phyloP scores from a whole-genome alignment of 345 rosid species.

The Citrus mangshanensis region DNA sequence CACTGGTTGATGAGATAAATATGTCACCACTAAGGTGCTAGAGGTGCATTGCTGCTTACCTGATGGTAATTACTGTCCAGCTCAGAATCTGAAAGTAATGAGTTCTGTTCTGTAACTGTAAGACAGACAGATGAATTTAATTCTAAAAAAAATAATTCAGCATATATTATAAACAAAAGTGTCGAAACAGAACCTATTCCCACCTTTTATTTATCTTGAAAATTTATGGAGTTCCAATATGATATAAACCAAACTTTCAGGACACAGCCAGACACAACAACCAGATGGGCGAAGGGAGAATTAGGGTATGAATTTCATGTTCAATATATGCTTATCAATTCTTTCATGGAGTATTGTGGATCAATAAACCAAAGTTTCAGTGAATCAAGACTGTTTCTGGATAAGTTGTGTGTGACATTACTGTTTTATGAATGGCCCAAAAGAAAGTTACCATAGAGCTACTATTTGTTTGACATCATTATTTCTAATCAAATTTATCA shows the following conservation, averaged over 20 bases:
- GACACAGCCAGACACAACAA: background rate
- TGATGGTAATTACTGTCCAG: slow-evolving; percentile 44
- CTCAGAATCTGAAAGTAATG: slow-evolving; percentile 42
- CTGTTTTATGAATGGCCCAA: background rate
- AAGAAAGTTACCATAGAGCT: background rate
- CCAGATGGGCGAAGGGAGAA: background rate
- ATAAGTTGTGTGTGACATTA: background rate
- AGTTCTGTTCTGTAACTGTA: slow-evolving; percentile 59
- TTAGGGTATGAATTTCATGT: background rate
- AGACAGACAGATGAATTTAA: slow-evolving; percentile 24
- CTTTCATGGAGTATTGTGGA: background rate
- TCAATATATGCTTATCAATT: background rate
- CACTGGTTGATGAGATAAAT: slow-evolving; percentile 13
- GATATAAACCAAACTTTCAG: background rate
- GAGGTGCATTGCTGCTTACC: slow-evolving; percentile 33
- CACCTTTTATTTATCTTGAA: background rate
- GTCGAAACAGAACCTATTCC: background rate
- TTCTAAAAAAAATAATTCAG: background rate
- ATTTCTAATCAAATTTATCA: background rate
- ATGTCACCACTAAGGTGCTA: slow-evolving; percentile 1
- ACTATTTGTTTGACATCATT: background rate
- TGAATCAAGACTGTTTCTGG: background rate
- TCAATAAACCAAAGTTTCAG: background rate
- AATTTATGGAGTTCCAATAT: background rate
- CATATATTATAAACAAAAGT: background rate